A percentile compares a stretch with the other conserved stretches of the same genome.
Conservation (phyloP, 2,329 filamentous ascomycete species). For the Chaetomiaceae sp. region DNA sequence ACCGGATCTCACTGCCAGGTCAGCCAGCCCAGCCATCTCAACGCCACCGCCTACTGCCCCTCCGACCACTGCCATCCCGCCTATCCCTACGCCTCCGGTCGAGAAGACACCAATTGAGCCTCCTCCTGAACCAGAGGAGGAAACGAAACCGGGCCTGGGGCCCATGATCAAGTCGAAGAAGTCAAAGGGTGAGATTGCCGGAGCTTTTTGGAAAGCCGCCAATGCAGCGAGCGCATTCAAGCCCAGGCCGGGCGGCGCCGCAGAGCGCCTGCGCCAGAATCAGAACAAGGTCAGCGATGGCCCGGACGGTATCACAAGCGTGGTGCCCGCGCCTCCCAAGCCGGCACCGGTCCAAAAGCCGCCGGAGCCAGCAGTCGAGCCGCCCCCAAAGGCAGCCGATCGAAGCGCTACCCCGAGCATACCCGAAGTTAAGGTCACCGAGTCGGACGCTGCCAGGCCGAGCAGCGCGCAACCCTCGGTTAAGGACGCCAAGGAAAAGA, state of each 20-base stretch:
- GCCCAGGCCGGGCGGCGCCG: slow-evolving; percentile 81
- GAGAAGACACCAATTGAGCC: slow-evolving; percentile 29
- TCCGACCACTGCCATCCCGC: slow-evolving; percentile 20
- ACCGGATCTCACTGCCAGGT: slow-evolving; percentile 7
- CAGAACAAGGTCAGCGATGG: slow-evolving; percentile 57
- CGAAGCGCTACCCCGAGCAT: slow-evolving; percentile 35
- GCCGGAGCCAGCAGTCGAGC: slow-evolving; percentile 32
- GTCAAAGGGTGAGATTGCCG: slow-evolving; percentile 68
- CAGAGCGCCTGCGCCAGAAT: slow-evolving; percentile 67
- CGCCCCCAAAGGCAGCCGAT: slow-evolving; percentile 30
- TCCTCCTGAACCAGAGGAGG: slow-evolving; percentile 38
- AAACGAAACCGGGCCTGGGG: slow-evolving; percentile 68
- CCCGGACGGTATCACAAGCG: slow-evolving; percentile 83
- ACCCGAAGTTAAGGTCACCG: slow-evolving; percentile 57
- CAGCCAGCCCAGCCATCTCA: slow-evolving; percentile 21
- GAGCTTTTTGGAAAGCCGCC: slow-evolving; percentile 75
- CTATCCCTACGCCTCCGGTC: slow-evolving; percentile 22
- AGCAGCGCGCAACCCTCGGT: slow-evolving; percentile 37
- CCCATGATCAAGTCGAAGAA: slow-evolving; percentile 86
- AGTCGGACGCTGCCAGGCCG: slow-evolving; percentile 40
- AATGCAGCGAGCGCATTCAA: slow-evolving; percentile 71
- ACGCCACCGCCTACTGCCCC: slow-evolving; percentile 30
- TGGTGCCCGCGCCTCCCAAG: slow-evolving; percentile 72
- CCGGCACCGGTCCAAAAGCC: slow-evolving; percentile 38
- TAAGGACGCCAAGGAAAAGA: slow-evolving; percentile 33